Base-by-base conservation (phyloP, 2,329 filamentous ascomycete species). In the Graphilbum fragrans region DNA sequence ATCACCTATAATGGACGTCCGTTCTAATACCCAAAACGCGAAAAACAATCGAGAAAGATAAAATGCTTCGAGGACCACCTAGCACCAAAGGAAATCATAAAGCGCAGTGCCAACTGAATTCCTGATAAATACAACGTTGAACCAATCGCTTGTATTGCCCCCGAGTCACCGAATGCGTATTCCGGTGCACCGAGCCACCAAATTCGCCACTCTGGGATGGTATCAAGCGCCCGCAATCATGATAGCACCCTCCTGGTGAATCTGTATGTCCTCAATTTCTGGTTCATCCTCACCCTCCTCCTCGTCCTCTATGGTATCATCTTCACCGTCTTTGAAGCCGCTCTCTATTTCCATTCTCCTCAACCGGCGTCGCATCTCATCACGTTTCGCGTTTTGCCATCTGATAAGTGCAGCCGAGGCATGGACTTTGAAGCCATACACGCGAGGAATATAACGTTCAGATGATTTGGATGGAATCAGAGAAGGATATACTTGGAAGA, bases 401-500 rank as follows among this genome's bases (percentile, higher is more conserved):
- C 92, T 77, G 50, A 87, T 79, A 51, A 98, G 68, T 3, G 90
- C 81, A 1, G 92, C 90, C 16, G 82, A 75, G 5, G 87, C 85
- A 63, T 98, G 92, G 6, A 98, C 87, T 56, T 86, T 86, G 71
- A 98, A 98, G 27, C 92, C 92, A 60, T 92, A 98, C 46, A 94
- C 82, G 44, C 84, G 47, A 20, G 92, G 92, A 43, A 90, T 76
- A 63, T 96, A 95, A 50, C 92, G 77, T 49, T 86, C 80, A 47
- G 80, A 70, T 52, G 78, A 86, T 72, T 96, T 98, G 50, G 78
- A 69, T 3, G 92, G 92, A 39, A 93, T 78, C 52, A 98, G 72
- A 20, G 84, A 79, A 6, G 92, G 90, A 59, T 96, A 96, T 42
- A 98, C 92, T 62, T 98, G 92, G 69, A 98, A 96, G 47, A 98